Conservation (phyloP, 805 yeast genomes). For the Clavispora asparagi region DNA sequence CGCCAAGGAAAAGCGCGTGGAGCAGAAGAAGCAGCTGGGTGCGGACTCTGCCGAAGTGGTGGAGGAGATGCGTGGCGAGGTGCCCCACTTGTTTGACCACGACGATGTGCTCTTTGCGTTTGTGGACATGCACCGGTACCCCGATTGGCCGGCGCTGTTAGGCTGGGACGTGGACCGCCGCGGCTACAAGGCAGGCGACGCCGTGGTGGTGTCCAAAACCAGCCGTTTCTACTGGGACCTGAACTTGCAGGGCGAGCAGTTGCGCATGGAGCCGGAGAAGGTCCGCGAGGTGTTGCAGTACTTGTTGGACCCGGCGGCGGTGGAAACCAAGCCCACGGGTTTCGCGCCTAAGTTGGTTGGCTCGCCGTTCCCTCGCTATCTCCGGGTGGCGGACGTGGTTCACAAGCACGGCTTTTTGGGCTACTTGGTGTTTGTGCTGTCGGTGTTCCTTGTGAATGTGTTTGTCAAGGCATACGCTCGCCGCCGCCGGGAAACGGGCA, state of each 20-base stretch:
- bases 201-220: constrained; percentile 47
- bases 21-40: constrained; percentile 37
- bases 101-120: constrained; percentile 42
- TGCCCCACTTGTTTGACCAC: constrained; percentile 44
- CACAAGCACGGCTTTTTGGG: constrained; percentile 44
- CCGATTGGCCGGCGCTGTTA: constrained; percentile 18
- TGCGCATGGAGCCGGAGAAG: constrained; percentile 30
- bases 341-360: constrained; percentile 29
- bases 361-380: constrained; percentile 36
- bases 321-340: constrained; percentile 4
- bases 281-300: constrained; percentile 33
- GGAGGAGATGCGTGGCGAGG: constrained; percentile 43
- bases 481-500: constrained; percentile 1
- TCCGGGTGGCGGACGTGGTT: constrained; percentile 39
- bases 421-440: constrained; percentile 21
- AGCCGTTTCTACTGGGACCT: constrained; percentile 27
- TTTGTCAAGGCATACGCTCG: background rate
- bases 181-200: constrained; percentile 48
- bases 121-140: constrained; percentile 43
- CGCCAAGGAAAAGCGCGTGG: constrained; percentile 41
- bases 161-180: constrained; percentile 37
- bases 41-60: constrained; percentile 42
- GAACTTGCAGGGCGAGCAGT: constrained; percentile 30
- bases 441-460: constrained; percentile 2
- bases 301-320: constrained; percentile 30